phyloP scores from a whole-genome alignment of 2,329 filamentous ascomycete species.

The Trichophyton equinum region DNA sequence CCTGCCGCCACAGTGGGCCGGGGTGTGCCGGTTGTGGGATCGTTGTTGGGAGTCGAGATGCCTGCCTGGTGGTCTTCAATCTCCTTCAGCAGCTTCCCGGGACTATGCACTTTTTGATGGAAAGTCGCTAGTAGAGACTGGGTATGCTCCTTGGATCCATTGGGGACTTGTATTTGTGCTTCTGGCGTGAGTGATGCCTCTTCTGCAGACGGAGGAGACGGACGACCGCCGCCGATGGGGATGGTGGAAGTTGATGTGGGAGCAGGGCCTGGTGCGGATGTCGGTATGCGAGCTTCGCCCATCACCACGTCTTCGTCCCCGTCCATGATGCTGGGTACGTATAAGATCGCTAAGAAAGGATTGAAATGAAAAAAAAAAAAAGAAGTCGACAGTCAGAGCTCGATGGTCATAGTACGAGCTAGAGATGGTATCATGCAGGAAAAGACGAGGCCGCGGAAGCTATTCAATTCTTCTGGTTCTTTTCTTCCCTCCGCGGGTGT shows the following conservation, averaged over 20 bases:
- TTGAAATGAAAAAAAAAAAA: not conserved
- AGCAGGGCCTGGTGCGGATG: not conserved
- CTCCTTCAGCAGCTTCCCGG: conserved; percentile 10
- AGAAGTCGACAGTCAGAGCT: not conserved
- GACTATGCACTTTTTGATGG: conserved; percentile 16
- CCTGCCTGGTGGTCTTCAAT: conserved; percentile 10
- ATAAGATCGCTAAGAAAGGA: not conserved
- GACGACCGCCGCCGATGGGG: conserved; percentile 14
- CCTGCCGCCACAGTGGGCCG: not conserved
- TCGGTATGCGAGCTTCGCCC: conserved; percentile 19
- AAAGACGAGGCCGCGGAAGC: not conserved
- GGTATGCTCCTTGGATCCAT: conserved; percentile 3
- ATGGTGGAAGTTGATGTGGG: conserved; percentile 5
- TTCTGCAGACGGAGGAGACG: conserved; percentile 7
- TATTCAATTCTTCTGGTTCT: not conserved
- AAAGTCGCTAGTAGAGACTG: conserved; percentile 11
- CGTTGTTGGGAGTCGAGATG: conserved; percentile 1
- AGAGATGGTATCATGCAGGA: not conserved
- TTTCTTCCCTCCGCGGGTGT: no score
- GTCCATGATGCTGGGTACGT: conserved; percentile 9
- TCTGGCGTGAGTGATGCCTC: not conserved
- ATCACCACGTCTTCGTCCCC: conserved; percentile 31
- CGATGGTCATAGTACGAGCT: not conserved
- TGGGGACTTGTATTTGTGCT: not conserved
- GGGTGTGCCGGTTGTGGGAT: not conserved